Evolutionary conservation across 495 filamentous ascomycete genomes (phyloP).

Genomic region (Pyrenula massariospora): DNA sequence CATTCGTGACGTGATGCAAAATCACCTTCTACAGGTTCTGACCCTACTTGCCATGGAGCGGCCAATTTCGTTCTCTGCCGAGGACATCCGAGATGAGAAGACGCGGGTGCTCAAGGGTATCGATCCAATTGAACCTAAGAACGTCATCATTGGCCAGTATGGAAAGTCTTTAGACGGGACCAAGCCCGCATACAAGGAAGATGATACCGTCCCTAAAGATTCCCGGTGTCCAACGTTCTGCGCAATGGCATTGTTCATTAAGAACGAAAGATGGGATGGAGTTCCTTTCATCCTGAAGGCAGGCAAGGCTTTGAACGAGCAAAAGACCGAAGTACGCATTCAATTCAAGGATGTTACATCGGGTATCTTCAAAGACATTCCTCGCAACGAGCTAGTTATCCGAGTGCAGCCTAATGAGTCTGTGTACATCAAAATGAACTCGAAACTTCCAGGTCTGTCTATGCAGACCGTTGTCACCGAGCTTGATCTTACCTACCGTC

Average conservation of each 20-base stretch:
- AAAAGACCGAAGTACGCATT: conserved; percentile 99
- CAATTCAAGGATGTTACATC: conserved; percentile 99
- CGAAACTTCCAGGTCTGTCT: conserved; percentile 92
- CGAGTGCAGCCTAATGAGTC: conserved; percentile 98
- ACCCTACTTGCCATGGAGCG: conserved; percentile 97
- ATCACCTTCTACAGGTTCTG: conserved; percentile 91
- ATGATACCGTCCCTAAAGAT: conserved; percentile 95
- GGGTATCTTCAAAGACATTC: conserved; percentile 99
- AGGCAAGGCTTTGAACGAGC: conserved; percentile 97
- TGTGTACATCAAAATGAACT: conserved; percentile 99
- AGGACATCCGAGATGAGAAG: conserved; percentile 99
- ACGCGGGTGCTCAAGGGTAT: conserved; percentile 84
- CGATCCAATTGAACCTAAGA: conserved; percentile 94
- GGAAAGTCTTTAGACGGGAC: conserved; percentile 90
- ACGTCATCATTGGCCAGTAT: conserved; percentile 99
- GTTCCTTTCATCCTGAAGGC: conserved; percentile 99
- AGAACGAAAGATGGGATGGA: conserved; percentile 99
- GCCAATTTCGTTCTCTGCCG: conserved; percentile 93
- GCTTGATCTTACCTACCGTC: conserved; percentile 94
- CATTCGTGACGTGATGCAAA: conserved; percentile 97
- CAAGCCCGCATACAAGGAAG: conserved; percentile 97
- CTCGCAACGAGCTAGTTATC: conserved; percentile 97
- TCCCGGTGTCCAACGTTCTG: conserved; percentile 97
- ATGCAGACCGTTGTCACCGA: conserved; percentile 99
- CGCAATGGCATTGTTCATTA: conserved; percentile 92